phyloP scores from a whole-genome alignment of 2,329 filamentous ascomycete species.

The Pestalotiopsis sp. region DNA sequence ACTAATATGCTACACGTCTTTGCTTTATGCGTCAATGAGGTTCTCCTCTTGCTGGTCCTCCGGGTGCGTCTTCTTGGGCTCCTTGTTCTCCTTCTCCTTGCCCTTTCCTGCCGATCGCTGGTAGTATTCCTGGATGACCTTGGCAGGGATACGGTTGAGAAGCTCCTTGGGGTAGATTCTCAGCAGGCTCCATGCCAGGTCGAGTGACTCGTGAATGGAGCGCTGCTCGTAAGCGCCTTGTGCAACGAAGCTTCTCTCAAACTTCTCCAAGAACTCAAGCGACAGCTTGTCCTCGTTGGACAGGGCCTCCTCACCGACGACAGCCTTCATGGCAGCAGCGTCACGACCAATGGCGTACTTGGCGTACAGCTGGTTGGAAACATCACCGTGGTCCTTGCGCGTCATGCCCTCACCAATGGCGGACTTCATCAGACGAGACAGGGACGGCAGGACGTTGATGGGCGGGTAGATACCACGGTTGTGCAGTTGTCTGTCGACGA shows the following conservation, averaged over 20 bases:
- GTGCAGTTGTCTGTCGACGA: slow-evolving; percentile 87
- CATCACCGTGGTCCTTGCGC: slow-evolving; percentile 94
- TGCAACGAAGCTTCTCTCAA: slow-evolving; percentile 90
- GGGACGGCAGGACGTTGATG: slow-evolving; percentile 96
- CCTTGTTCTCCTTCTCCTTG: slow-evolving; percentile 60
- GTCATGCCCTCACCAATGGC: slow-evolving; percentile 98
- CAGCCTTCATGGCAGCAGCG: slow-evolving; percentile 97
- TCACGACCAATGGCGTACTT: slow-evolving; percentile 99
- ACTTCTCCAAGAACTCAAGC: slow-evolving; percentile 97
- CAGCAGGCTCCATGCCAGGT: slow-evolving; percentile 93
- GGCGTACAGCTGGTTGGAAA: slow-evolving; percentile 98
- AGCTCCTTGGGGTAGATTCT: slow-evolving; percentile 98
- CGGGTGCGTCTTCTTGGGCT: slow-evolving; percentile 39
- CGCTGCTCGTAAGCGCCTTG: slow-evolving; percentile 93
- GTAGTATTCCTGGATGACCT: slow-evolving; percentile 82
- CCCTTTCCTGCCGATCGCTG: slow-evolving; percentile 63
- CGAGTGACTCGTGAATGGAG: slow-evolving; percentile 88
- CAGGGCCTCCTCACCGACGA: slow-evolving; percentile 96
- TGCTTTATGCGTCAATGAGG: slow-evolving; percentile 57
- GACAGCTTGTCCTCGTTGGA: slow-evolving; percentile 97
- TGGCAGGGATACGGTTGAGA: slow-evolving; percentile 89
- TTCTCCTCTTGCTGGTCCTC: slow-evolving; percentile 53
- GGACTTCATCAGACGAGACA: slow-evolving; percentile 99
- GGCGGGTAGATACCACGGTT: slow-evolving; percentile 99
- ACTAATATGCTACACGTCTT: background rate